Conservation (phyloP, 1,139 yeast species). For the Pichia inconspicua region DNA sequence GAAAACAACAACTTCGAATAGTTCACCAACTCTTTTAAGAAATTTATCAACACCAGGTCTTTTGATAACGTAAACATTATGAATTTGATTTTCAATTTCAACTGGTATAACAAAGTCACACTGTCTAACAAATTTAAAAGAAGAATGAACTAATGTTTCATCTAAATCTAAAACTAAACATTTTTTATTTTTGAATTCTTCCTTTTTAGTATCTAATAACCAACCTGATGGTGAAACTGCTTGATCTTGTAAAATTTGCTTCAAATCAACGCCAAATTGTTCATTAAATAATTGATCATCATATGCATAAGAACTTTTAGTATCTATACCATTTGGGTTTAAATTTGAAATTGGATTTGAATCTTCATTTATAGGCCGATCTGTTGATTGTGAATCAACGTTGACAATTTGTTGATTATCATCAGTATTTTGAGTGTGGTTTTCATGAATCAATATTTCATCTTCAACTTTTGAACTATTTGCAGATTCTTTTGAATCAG, state of each 20-base stretch:
- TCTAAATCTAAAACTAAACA: constrained; percentile 89
- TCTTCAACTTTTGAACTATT: constrained; percentile 28
- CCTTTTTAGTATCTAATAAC: constrained; percentile 52
- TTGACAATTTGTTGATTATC: constrained; percentile 4
- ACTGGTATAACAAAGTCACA: constrained; percentile 95
- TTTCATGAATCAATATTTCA: constrained; percentile 18
- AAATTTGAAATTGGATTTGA: constrained; percentile 9
- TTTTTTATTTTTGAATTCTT: constrained; percentile 49
- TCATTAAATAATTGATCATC: constrained; percentile 28
- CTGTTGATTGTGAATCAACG: not conserved
- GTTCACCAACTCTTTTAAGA: constrained; percentile 69
- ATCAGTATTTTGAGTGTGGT: constrained; percentile 13
- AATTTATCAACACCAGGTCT: constrained; percentile 98
- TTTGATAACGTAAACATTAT: constrained; percentile 91
- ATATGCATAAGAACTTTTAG: not conserved
- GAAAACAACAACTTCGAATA: constrained; percentile 91
- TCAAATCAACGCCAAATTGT: constrained; percentile 40
- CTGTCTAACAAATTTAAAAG: constrained; percentile 82
- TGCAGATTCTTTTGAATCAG: constrained; percentile 26
- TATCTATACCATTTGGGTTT: constrained; percentile 2
- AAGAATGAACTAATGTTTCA: constrained; percentile 93
- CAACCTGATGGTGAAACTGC: constrained; percentile 48
- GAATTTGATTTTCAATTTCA: constrained; percentile 75
- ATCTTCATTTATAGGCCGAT: constrained; percentile 2
- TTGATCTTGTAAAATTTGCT: constrained; percentile 64